phyloP scores from a whole-genome alignment of 345 rosid species.

The Anacardium occidentale region DNA sequence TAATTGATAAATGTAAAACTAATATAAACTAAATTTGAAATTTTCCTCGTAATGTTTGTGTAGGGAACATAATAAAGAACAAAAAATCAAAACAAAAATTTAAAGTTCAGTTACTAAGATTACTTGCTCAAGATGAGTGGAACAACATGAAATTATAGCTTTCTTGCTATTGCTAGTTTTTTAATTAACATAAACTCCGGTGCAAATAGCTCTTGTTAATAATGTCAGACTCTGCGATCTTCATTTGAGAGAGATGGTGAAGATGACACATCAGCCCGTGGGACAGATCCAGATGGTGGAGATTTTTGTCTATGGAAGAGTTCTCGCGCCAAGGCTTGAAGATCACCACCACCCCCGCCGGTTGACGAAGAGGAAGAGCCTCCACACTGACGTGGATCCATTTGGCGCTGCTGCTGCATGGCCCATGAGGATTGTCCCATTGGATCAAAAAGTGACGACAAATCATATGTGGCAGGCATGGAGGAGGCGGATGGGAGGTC shows the following conservation, averaged over 20 bases:
- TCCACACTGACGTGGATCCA: slow-evolving; percentile 65
- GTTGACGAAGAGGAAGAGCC: slow-evolving; percentile 35
- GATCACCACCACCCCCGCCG: slow-evolving; percentile 46
- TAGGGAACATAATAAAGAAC: background rate
- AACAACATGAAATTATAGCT: no score
- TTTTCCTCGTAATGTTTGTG: slow-evolving; percentile 1
- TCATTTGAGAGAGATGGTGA: slow-evolving; percentile 52
- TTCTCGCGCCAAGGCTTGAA: slow-evolving; percentile 78
- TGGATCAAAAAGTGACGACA: slow-evolving; percentile 74
- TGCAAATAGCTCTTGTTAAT: slow-evolving; percentile 19
- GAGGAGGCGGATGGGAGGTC: slow-evolving; percentile 63
- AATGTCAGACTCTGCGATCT: slow-evolving; percentile 18
- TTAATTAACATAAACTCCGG: slow-evolving; percentile 13
- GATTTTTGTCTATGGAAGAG: slow-evolving; percentile 70
- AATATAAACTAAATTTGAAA: background rate
- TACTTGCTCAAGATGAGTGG: slow-evolving; percentile 1
- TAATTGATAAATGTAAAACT: background rate
- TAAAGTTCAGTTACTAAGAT: slow-evolving; percentile 18
- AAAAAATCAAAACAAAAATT: background rate
- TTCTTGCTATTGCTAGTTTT: background rate
- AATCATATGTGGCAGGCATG: slow-evolving; percentile 53
- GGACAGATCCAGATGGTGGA: slow-evolving; percentile 41
- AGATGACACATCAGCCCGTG: slow-evolving; percentile 45
- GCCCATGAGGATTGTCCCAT: slow-evolving; percentile 59
- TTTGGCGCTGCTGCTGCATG: slow-evolving; percentile 54